These are phyloP conservation scores for Buxus sempervirens DNA, from an alignment of 164 flowering plant species.

Conservation along the genomic window DNA sequence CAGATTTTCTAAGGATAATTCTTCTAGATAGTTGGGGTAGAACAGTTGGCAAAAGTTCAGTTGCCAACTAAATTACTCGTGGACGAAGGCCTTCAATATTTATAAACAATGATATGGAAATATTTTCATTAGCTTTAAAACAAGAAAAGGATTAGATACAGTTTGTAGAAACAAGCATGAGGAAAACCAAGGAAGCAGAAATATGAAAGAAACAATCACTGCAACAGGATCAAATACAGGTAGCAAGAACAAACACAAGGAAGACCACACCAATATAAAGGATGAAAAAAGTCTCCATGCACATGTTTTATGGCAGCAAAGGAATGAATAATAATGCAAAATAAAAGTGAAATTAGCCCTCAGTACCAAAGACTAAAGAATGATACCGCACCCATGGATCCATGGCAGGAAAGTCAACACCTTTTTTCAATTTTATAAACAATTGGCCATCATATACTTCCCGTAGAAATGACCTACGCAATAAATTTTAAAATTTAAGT, in stretches of 20 bases:
- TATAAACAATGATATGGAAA: too few species aligned
- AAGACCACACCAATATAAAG: too few species aligned
- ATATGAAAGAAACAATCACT: not conserved
- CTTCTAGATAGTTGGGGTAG: not conserved
- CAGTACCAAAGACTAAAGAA: not conserved
- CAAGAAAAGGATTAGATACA: not conserved
- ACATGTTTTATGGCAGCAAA: too few species aligned
- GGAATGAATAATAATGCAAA: not conserved
- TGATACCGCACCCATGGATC: slow-evolving; percentile 82
- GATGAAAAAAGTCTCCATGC: too few species aligned
- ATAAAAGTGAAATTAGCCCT: not conserved
- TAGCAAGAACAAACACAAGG: too few species aligned
- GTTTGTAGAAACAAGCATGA: not conserved
- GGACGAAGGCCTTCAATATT: not conserved
- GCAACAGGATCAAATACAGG: too few species aligned
- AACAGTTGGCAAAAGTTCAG: not conserved
- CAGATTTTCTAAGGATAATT: too few species aligned
- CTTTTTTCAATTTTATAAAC: slow-evolving; percentile 74
- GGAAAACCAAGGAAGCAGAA: not conserved
- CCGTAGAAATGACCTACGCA: slow-evolving; percentile 69
- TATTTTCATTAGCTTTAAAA: too few species aligned
- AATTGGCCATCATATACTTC: slow-evolving; percentile 90
- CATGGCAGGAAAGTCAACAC: slow-evolving; percentile 82
- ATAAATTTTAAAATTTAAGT: not conserved
- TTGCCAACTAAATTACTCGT: not conserved